Percentiles rank a stretch among this genome's conserved stretches.
phyloP scores from a whole-genome alignment of 2,329 filamentous ascomycete species.

The Sclerotinia minor region DNA sequence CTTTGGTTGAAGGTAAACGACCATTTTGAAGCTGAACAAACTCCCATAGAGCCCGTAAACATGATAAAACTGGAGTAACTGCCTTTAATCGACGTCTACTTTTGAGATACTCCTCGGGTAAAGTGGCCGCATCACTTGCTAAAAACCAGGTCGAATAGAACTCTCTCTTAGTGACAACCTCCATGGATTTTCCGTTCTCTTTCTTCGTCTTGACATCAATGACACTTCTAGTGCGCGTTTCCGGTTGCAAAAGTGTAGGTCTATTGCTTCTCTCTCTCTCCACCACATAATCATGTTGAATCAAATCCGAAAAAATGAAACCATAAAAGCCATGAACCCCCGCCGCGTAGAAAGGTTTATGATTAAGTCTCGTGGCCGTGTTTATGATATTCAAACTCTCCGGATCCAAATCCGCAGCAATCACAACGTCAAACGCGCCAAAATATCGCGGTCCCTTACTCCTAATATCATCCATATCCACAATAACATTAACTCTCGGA shows the following conservation, averaged over 20 bases:
- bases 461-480: slow-evolving; percentile 67
- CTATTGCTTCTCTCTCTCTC: slow-evolving; percentile 82
- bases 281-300: slow-evolving; percentile 86
- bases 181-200: slow-evolving; percentile 69
- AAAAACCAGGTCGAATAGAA: slow-evolving; percentile 84
- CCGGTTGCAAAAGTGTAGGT: slow-evolving; percentile 57
- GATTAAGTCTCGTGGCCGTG: slow-evolving; percentile 75
- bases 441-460: slow-evolving; percentile 74
- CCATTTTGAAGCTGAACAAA: slow-evolving; percentile 64
- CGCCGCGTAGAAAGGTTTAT: slow-evolving; percentile 84
- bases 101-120: slow-evolving; percentile 68
- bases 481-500: slow-evolving; percentile 75
- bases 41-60: slow-evolving; percentile 86
- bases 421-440: slow-evolving; percentile 76
- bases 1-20: slow-evolving; percentile 55
- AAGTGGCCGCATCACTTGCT: slow-evolving; percentile 72
- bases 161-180: slow-evolving; percentile 90
- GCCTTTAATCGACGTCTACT: slow-evolving; percentile 68
- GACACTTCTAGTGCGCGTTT: slow-evolving; percentile 77
- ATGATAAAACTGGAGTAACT: slow-evolving; percentile 83
- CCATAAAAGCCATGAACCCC: slow-evolving; percentile 88
- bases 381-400: slow-evolving; percentile 76
- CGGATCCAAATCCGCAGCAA: slow-evolving; percentile 85
- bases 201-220: slow-evolving; percentile 69
- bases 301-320: slow-evolving; percentile 91